Base-by-base conservation (phyloP, 495 filamentous ascomycete genomes). In the Pseudomonodictys pantanalensis region DNA sequence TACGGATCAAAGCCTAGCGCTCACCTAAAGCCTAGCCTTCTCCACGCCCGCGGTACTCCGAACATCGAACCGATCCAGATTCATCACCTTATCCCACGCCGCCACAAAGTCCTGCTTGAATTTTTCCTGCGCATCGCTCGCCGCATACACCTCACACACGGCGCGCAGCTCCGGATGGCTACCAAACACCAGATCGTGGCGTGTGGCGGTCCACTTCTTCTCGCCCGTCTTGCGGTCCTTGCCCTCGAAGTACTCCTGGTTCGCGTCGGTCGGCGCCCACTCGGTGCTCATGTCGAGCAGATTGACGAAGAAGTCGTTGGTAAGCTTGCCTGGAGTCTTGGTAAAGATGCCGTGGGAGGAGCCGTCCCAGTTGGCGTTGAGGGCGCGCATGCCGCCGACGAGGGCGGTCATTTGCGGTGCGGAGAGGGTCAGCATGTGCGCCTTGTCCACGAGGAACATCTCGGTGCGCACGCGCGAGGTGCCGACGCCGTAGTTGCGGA, bases 291-390 rank as follows among this genome's bases (percentile, higher is more conserved):
- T 79, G 68, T 89, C 86, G 10, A 89, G 76, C 24, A 89, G 77
- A 76, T 88, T 88, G 68, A 85, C 79, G 68, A 89, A 89, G 78
- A 85, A 89, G 75, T 89, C 86, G 68, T 86, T 87, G 71, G 82
- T 86, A 58, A 89, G 79, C 68, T 80, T 71, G 49, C 86, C 86
- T 0, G 85, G 83, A 17, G 72, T 74, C 57, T 75, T 71, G 54
- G 86, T 89, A 66, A 89, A 75, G 15, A 88, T 80, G 42, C 86
- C 86, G 54, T 78, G 66, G 29, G 69, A 55, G 12, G 83, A 86
- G 51, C 84, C 82, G 61, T 88, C 81, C 66, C 77, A 86, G 77
- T 88, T 89, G 69, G 78, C 73, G 65, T 81, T 80, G 44, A 89
- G 77, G 7, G 74, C 77, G 57, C 86, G 85, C 32, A 89, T 74